phyloP scores from a whole-genome alignment of 805 yeast genomes.

The Yamadazyma phyllophila region DNA sequence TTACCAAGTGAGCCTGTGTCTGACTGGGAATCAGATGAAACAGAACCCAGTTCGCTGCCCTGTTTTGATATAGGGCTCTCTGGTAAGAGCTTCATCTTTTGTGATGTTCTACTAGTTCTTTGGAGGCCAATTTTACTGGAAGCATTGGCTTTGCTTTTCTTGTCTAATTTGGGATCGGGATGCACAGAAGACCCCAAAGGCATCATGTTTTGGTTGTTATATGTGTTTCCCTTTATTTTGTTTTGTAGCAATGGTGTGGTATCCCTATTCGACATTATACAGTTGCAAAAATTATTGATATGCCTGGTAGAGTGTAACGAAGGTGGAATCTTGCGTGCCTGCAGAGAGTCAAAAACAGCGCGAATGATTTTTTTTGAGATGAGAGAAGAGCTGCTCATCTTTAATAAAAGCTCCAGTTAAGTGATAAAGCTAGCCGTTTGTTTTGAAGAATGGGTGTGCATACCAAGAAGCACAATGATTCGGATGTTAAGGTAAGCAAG shows the following conservation, averaged over 20 bases:
- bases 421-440: background rate
- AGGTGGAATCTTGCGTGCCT: background rate
- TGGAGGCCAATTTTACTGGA: conserved; percentile 60
- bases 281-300: background rate
- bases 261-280: conserved; percentile 1
- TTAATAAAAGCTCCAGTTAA: background rate
- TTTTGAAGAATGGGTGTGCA: conserved; percentile 3
- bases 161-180: background rate
- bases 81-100: conserved; percentile 69
- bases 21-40: background rate
- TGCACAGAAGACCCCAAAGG: background rate
- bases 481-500: conserved; percentile 2
- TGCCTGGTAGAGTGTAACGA: background rate
- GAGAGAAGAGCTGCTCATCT: conserved; percentile 4
- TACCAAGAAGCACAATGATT: conserved; percentile 2
- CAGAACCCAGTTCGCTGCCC: conserved; percentile 10
- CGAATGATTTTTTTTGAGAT: conserved; percentile 8
- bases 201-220: background rate
- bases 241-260: conserved; percentile 11
- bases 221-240: conserved; percentile 16
- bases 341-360: conserved; percentile 3
- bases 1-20: conserved; percentile 17
- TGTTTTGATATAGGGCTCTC: conserved; percentile 17
- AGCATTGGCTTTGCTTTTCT: conserved; percentile 10
- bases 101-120: conserved; percentile 70